Base-by-base conservation (phyloP, 2,329 filamentous ascomycete genomes). In the Fusarium sp. region DNA sequence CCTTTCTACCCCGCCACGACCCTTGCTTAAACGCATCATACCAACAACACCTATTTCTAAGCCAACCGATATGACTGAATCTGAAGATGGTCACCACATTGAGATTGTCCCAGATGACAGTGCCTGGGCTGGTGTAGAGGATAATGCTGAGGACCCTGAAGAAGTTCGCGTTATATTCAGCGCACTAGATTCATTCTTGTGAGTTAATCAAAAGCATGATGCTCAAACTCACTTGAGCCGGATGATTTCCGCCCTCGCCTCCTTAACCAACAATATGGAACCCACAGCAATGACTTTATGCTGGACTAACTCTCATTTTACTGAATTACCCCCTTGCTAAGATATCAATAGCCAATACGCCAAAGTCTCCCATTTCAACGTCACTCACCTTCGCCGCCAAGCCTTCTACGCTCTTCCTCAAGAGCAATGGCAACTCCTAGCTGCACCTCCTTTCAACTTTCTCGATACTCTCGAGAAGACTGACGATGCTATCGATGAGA, bases 361-460 rank as follows among this genome's bases (percentile, higher is more conserved):
- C 69, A 92, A 91, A 74, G 88, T 90, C 24, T 92, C 94, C 8
- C 95, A 98, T 78, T 92, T 92, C 82, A 97, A 97, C 79, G 91
- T 92, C 69, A 98, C 95, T 7, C 95, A 98, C 79, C 86, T 94
- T 20, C 91, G 96, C 23, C 90, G 97, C 28, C 94, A 96, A 79
- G 92, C 93, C 16, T 98, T 99, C 80, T 99, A 98, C 79, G 92
- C 94, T 11, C 85, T 99, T 8, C 93, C 95, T 2, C 89, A 91
- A 61, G 84, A 86, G 3, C 94, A 99, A 78, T 96, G 93, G 90
- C 88, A 92, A 75, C 86, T 97, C 76, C 87, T 99, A 2, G 90
- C 93, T 0, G 86, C 86, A 7, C 90, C 92, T 1, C 95, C 94
- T 0, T 97, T 98, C 82, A 92, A 89, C 60, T 89, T 96, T 54